Conservation (phyloP, 169 alveolate species). For the Miamiensis avidus region DNA sequence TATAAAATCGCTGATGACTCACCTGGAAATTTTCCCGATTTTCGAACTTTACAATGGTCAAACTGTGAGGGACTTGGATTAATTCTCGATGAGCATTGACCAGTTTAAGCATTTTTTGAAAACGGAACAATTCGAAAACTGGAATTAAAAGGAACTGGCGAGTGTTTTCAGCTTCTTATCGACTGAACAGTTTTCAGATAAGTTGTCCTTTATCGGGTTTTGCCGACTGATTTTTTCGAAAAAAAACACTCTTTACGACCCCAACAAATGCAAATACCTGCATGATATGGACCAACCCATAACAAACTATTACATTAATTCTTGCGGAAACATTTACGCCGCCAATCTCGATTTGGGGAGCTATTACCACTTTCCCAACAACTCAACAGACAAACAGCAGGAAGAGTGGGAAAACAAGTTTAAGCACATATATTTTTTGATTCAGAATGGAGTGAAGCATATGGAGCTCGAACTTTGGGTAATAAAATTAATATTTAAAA, state of each 20-base stretch:
- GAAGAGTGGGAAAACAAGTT: not conserved
- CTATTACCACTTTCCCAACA: not conserved
- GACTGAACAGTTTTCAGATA: not conserved
- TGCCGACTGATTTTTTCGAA: not conserved
- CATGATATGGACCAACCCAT: slow-evolving; percentile 1
- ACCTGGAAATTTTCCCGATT: not conserved
- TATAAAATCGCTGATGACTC: not conserved
- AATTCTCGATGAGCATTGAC: not conserved
- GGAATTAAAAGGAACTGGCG: not conserved
- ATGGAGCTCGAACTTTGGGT: slow-evolving; percentile 1
- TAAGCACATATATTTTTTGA: not conserved
- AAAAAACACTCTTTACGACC: not conserved
- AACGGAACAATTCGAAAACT: not conserved
- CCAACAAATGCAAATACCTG: not conserved
- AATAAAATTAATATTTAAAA: not conserved
- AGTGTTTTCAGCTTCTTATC: not conserved
- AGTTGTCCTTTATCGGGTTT: not conserved
- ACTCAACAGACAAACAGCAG: not conserved
- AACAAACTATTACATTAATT: slow-evolving; percentile 1
- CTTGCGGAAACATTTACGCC: not conserved
- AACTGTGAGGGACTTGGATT: not conserved
- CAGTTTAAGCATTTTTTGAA: not conserved
- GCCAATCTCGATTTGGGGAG: not conserved
- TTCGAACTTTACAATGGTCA: not conserved
- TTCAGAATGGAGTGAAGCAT: not conserved